A percentile compares a stretch with the other conserved stretches of the same genome.
phyloP scores from a whole-genome alignment of 1,284 basidiomycete species.

The Garcileccinum viscosum region DNA sequence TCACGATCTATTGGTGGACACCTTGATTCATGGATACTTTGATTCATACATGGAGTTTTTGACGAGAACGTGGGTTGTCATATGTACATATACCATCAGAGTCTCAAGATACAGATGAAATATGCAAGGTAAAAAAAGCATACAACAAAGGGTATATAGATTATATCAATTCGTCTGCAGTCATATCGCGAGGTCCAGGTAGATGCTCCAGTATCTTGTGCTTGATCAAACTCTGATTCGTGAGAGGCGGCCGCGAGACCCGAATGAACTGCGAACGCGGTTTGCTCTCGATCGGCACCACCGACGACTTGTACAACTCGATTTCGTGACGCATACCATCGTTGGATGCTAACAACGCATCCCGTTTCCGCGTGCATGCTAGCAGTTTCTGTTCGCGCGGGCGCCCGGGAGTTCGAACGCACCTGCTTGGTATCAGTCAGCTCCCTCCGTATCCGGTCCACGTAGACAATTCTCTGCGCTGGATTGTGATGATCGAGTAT shows the following conservation, averaged over 20 bases:
- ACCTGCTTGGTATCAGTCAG: slow-evolving; percentile 76
- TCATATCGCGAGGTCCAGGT: slow-evolving; percentile 56
- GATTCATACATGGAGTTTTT: no score
- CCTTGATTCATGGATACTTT: background rate
- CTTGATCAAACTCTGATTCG: slow-evolving; percentile 49
- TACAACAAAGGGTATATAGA: slow-evolving; percentile 33
- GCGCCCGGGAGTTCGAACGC: slow-evolving; percentile 23
- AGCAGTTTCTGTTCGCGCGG: slow-evolving; percentile 56
- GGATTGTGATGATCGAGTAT: slow-evolving; percentile 78
- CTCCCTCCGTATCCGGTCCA: slow-evolving; percentile 73
- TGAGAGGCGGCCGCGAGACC: slow-evolving; percentile 60
- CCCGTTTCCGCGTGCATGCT: slow-evolving; percentile 58
- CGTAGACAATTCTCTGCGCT: slow-evolving; percentile 75
- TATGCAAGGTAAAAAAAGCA: slow-evolving; percentile 22
- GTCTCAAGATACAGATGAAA: background rate
- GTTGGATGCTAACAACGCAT: slow-evolving; percentile 53
- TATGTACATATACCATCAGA: background rate
- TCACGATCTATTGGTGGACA: background rate
- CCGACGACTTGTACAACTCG: slow-evolving; percentile 72
- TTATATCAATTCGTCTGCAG: slow-evolving; percentile 61
- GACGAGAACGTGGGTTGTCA: background rate
- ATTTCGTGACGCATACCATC: slow-evolving; percentile 67
- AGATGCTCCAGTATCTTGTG: slow-evolving; percentile 31
- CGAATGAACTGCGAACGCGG: slow-evolving; percentile 70
- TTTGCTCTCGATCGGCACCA: slow-evolving; percentile 60